These are phyloP conservation scores for Fusarium dimerum DNA, from an alignment of 2,329 filamentous ascomycete genomes.

Conservation along the genomic window DNA sequence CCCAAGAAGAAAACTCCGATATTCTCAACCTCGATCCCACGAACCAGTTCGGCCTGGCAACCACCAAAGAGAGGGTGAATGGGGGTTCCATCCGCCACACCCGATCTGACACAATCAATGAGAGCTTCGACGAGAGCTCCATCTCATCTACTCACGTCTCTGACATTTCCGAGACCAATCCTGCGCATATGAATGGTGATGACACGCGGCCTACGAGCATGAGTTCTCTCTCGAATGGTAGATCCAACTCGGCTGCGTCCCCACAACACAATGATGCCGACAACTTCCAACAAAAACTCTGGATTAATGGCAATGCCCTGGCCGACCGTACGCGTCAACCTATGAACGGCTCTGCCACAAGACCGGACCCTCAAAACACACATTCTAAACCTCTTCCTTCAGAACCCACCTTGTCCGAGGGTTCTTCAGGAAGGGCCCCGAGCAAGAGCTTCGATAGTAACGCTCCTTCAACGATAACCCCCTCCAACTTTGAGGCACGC, in stretches of 20 bases:
- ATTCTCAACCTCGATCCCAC: constrained; percentile 46
- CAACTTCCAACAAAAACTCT: constrained; percentile 22
- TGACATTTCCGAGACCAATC: constrained; percentile 48
- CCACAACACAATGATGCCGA: constrained; percentile 29
- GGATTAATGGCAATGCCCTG: constrained; percentile 31
- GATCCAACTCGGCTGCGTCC: constrained; percentile 39
- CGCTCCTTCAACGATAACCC: constrained; percentile 9
- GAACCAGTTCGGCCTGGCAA: constrained; percentile 38
- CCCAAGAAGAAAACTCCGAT: constrained; percentile 47
- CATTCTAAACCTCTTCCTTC: constrained; percentile 25
- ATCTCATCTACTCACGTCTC: constrained; percentile 55
- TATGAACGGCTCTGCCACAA: constrained; percentile 5
- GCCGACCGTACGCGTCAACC: constrained; percentile 32
- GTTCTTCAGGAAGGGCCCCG: constrained; percentile 11
- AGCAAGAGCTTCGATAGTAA: constrained; percentile 19
- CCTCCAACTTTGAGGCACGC: constrained; percentile 15
- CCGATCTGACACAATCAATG: constrained; percentile 49
- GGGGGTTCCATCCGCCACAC: constrained; percentile 40
- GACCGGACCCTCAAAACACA: constrained; percentile 11
- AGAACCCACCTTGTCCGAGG: constrained; percentile 18
- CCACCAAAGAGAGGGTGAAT: constrained; percentile 37
- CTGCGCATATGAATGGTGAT: constrained; percentile 46
- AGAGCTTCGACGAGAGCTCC: constrained; percentile 57
- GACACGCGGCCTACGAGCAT: constrained; percentile 53
- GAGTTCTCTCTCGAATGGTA: constrained; percentile 60